These are phyloP conservation scores for Colletotrichum chrysophilum DNA, from an alignment of 2,329 filamentous ascomycete genomes.

Conservation along the genomic window DNA sequence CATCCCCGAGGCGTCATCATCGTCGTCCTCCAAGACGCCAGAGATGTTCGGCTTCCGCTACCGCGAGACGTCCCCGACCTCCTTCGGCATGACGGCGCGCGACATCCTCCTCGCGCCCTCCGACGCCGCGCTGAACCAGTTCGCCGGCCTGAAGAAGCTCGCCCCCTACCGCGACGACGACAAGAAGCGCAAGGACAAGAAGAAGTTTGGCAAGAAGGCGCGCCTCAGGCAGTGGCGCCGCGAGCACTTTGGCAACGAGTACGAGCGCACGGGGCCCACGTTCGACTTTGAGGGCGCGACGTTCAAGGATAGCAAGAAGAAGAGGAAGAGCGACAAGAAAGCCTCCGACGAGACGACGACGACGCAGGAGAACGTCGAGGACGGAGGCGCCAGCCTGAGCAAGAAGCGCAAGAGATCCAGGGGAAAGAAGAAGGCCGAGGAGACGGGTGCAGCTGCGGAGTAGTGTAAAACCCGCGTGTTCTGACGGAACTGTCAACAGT, in stretches of 20 bases:
- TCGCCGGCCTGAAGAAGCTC: conserved; percentile 92
- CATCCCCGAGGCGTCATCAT: conserved; percentile 51
- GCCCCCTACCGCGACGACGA: conserved; percentile 86
- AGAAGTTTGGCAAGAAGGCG: conserved; percentile 90
- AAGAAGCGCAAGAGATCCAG: conserved; percentile 61
- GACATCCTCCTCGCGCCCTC: conserved; percentile 91
- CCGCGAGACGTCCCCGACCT: conserved; percentile 88
- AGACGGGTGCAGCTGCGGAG: conserved; percentile 24
- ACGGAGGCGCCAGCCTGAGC: conserved; percentile 33
- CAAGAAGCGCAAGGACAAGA: conserved; percentile 89
- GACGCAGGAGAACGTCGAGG: conserved; percentile 29
- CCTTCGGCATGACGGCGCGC: conserved; percentile 85
- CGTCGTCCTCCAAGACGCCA: conserved; percentile 45
- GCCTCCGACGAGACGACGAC: conserved; percentile 22
- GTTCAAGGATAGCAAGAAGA: conserved; percentile 25
- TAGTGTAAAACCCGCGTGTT: not conserved
- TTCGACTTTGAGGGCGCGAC: conserved; percentile 56
- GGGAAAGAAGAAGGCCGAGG: conserved; percentile 43
- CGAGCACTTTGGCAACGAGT: conserved; percentile 66
- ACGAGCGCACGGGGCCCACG: conserved; percentile 60
- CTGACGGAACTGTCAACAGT: not conserved
- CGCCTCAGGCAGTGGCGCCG: conserved; percentile 84
- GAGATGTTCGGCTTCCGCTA: conserved; percentile 72
- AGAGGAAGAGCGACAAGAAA: not conserved
- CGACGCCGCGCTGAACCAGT: conserved; percentile 86